Conservation (phyloP, 306 rosid genomes). For the Biancaea sappan region DNA sequence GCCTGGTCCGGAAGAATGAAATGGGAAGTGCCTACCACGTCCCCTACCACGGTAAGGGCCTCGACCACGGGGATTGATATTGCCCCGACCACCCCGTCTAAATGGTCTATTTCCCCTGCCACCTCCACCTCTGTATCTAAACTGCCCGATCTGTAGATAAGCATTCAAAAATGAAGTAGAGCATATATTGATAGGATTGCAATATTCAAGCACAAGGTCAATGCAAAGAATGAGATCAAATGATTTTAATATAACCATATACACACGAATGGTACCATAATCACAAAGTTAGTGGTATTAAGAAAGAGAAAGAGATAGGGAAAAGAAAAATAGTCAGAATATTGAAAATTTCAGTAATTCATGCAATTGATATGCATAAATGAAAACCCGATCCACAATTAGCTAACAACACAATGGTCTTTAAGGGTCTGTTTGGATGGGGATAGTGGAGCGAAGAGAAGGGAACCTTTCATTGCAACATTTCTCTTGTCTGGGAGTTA, state of each 20-base stretch:
- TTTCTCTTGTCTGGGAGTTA: background rate
- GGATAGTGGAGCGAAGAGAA: background rate
- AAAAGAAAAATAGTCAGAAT: conserved; percentile 10
- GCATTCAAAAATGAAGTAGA: conserved; percentile 48
- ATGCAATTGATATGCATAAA: background rate
- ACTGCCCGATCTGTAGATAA: conserved; percentile 64
- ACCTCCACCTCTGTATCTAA: conserved; percentile 73
- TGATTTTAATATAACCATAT: background rate
- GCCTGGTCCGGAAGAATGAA: conserved; percentile 53
- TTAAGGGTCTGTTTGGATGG: background rate
- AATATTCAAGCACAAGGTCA: conserved; percentile 23
- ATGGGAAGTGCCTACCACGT: conserved; percentile 60
- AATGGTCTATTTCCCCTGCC: conserved; percentile 72
- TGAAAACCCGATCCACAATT: background rate
- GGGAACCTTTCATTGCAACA: background rate
- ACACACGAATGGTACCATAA: conserved; percentile 24
- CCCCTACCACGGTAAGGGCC: conserved; percentile 39
- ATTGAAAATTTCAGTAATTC: conserved; percentile 12
- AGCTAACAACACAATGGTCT: conserved; percentile 14
- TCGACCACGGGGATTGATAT: conserved; percentile 13
- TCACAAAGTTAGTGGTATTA: conserved; percentile 3
- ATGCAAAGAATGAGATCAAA: conserved; percentile 21
- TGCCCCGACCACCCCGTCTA: conserved; percentile 68
- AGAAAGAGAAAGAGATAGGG: background rate
- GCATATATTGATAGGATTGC: conserved; percentile 37